Evolutionary conservation across 257 asterid species (phyloP), one percentile per base, ranked within the genome.

Genomic region (Scutellaria minor): DNA sequence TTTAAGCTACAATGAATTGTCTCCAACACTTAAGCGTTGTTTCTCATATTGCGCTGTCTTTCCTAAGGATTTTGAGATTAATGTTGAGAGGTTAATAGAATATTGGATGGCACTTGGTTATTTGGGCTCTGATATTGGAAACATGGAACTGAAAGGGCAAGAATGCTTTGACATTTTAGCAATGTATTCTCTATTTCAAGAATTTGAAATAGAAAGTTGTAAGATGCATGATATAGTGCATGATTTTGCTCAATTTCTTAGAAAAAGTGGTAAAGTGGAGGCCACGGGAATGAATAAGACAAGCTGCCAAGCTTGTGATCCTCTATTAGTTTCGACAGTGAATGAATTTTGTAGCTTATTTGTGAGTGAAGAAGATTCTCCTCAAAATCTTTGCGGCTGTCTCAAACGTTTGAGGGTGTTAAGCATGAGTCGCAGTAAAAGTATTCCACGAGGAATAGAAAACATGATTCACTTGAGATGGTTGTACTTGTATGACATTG

Each of bases 391-490:
- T 3, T 60, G 56, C 37, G 40, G 37, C 31, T 72, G 52, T 27
- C 14, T 27, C 14, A 9, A 18, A 11, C 15, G 55, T 2, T 5
- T 74, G 55, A 45, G 62, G 53, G 44, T 46, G 31, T 18, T 65
- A 8, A 7, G 15, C 14, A 3, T 68, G 5, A 31, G 9, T 0
- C 9, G 31, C 1, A 58, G 75, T 67, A 14, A 31, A 31, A 15
- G 59, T 44, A 52, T 80, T 57, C 81, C 81, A 7, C 46, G 44
- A 44, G 66, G 58, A 24, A 55, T 79, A 10, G 39, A 58, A 24
- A 70, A 68, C 1, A 62, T 79, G 70, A 46, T 75, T 65, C 83
- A 75, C 68, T 57, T 75, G 47, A 75, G 78, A 69, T 70, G 18
- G 18, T 18, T 18, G 18, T 4, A 62, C 27, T 79, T 11, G 39